Percentiles rank a stretch among this genome's conserved stretches.
These are phyloP conservation scores for Chrysanthemum seticuspe DNA, from an alignment of 129 eudicot species.

Conservation along the genomic window DNA sequence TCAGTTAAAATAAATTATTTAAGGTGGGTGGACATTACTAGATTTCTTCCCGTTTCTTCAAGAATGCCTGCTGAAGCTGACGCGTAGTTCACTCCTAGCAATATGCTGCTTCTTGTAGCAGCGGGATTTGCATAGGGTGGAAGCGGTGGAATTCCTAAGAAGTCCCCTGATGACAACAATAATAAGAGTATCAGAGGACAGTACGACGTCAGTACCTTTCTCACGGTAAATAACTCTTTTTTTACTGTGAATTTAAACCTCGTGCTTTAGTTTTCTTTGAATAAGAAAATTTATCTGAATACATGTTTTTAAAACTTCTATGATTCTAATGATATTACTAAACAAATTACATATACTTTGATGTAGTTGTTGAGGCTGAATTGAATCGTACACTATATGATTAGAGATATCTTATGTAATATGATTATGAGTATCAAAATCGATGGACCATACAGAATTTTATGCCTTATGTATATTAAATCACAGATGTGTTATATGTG, in stretches of 20 bases:
- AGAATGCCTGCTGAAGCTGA: conserved; percentile 81
- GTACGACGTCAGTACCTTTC: neutral
- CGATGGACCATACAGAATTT: too few relatives aligned
- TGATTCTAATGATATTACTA: neutral
- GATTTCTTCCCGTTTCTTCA: conserved; percentile 57
- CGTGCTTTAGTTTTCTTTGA: too few relatives aligned
- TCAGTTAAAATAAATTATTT: neutral
- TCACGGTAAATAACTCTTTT: neutral
- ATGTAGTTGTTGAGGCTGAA: neutral
- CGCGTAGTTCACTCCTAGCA: conserved; percentile 64
- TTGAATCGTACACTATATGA: too few relatives aligned
- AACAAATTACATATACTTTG: neutral
- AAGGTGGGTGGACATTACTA: conserved; percentile 34
- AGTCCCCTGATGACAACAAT: conserved; percentile 35
- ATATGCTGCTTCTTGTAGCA: conserved; percentile 37
- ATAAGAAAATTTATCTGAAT: too few relatives aligned
- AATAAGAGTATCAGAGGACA: conserved; percentile 1
- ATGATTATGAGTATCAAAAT: too few relatives aligned
- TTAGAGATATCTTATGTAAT: too few relatives aligned
- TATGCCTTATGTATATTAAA: too few relatives aligned
- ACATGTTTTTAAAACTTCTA: neutral
- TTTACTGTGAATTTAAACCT: neutral
- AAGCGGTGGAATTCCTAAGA: conserved; percentile 49
- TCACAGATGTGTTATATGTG: too few relatives aligned
- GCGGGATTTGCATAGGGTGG: conserved; percentile 57